These are phyloP conservation scores for Trypethelium eluteriae DNA, from an alignment of 495 filamentous ascomycete species.

Conservation along the genomic window DNA sequence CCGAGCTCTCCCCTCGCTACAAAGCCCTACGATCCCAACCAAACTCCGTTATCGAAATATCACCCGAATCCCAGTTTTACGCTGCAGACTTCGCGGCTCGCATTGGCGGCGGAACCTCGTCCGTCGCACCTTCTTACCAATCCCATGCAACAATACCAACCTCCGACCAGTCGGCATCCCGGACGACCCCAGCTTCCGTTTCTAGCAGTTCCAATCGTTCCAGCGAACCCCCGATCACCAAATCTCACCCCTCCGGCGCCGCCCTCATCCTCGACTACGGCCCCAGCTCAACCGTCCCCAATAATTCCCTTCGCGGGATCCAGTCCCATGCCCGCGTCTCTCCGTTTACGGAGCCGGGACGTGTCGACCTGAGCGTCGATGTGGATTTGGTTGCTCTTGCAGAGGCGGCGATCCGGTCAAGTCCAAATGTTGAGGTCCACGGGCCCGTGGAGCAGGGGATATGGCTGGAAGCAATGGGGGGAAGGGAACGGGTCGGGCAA, in stretches of 20 bases:
- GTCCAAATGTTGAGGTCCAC: conserved; percentile 78
- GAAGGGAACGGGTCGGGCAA: conserved; percentile 64
- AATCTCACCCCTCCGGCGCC: conserved; percentile 62
- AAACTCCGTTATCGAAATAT: conserved; percentile 73
- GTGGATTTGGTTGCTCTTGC: conserved; percentile 84
- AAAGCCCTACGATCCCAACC: conserved; percentile 56
- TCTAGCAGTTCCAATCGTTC: conserved; percentile 8
- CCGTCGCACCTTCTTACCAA: conserved; percentile 31
- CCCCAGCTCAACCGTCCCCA: conserved; percentile 64
- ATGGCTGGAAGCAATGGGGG: conserved; percentile 74
- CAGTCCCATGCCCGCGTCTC: conserved; percentile 61
- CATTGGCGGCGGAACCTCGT: conserved; percentile 58
- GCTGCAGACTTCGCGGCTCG: conserved; percentile 69
- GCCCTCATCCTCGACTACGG: conserved; percentile 94
- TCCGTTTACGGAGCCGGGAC: conserved; percentile 68
- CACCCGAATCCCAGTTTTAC: conserved; percentile 73
- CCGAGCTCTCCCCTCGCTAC: conserved; percentile 75
- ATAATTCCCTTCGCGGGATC: conserved; percentile 84
- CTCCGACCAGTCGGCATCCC: conserved; percentile 22
- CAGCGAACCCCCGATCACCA: conserved; percentile 30
- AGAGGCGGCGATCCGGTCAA: conserved; percentile 66
- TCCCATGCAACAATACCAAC: conserved; percentile 29
- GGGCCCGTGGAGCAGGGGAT: conserved; percentile 81
- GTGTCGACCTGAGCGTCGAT: conserved; percentile 79
- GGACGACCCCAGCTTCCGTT: conserved; percentile 14